Evolutionary conservation across 169 alveolate species (phyloP).

Genomic region (Besnoitia besnoiti): DNA sequence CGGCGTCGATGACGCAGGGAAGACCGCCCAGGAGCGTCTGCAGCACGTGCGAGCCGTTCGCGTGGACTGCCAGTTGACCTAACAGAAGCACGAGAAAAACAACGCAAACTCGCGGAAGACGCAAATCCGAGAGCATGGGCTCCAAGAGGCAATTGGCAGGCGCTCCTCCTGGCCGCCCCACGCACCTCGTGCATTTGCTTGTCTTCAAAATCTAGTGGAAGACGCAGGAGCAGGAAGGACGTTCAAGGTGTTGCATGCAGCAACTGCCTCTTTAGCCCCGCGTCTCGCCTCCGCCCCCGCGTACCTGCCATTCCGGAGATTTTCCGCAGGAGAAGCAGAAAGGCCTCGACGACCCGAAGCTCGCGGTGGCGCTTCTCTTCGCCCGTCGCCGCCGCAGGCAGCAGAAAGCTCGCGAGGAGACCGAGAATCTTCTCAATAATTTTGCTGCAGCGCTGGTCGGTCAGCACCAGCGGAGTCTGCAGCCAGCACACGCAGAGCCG

Average conservation of each 20-base stretch:
- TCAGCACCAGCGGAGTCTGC: slow-evolving; percentile 48
- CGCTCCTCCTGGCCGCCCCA: too few relatives aligned
- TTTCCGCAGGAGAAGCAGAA: neutral
- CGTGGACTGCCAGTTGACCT: slow-evolving; percentile 33
- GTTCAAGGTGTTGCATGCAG: neutral
- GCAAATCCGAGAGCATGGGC: too few relatives aligned
- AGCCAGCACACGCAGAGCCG: neutral
- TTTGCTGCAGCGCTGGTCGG: slow-evolving; percentile 49
- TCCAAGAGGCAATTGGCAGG: too few relatives aligned
- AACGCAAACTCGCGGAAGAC: neutral
- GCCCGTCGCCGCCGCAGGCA: neutral
- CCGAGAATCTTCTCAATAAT: slow-evolving; percentile 39
- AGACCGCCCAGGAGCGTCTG: slow-evolving; percentile 47
- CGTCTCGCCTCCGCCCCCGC: neutral
- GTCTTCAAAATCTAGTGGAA: too few relatives aligned
- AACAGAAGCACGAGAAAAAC: neutral
- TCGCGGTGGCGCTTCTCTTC: neutral
- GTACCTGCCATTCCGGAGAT: slow-evolving; percentile 18
- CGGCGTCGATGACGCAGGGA: slow-evolving; percentile 25
- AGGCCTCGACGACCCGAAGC: neutral
- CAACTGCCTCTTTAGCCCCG: neutral
- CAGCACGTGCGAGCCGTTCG: slow-evolving; percentile 61
- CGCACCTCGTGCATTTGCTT: too few relatives aligned
- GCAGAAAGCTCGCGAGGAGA: slow-evolving; percentile 14
- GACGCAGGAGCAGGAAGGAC: too few relatives aligned